phyloP scores from a whole-genome alignment of 1,284 basidiomycete species.

The Cryptococcus depauperatus region DNA sequence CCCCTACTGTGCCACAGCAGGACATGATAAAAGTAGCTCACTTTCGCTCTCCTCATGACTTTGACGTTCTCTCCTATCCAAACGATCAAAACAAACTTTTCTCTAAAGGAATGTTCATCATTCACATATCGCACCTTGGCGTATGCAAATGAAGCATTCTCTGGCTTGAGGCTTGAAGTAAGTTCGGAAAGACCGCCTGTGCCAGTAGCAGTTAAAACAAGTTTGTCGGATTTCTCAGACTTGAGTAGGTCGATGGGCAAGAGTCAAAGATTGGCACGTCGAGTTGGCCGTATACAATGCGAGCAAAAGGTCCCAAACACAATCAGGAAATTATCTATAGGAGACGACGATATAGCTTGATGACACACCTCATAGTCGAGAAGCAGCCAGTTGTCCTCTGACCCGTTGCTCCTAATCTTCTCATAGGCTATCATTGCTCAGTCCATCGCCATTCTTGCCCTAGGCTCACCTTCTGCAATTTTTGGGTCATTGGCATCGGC shows the following conservation, averaged over 20 bases:
- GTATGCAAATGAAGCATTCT: slow-evolving; percentile 73
- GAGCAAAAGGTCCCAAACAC: not conserved
- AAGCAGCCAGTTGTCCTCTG: slow-evolving; percentile 75
- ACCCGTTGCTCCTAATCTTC: slow-evolving; percentile 72
- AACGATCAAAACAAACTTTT: slow-evolving; percentile 81
- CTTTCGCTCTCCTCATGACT: slow-evolving; percentile 85
- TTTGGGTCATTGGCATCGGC: slow-evolving; percentile 70
- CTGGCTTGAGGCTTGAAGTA: slow-evolving; percentile 61
- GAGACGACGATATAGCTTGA: no score
- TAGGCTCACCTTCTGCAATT: slow-evolving; percentile 62
- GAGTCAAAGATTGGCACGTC: no score
- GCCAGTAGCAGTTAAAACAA: slow-evolving; percentile 66
- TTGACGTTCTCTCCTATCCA: slow-evolving; percentile 83
- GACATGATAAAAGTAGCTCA: slow-evolving; percentile 40
- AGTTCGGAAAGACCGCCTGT: slow-evolving; percentile 69
- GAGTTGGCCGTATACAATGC: no score
- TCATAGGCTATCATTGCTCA: slow-evolving; percentile 60
- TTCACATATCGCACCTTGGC: slow-evolving; percentile 74
- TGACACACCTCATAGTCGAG: slow-evolving; percentile 68
- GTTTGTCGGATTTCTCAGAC: slow-evolving; percentile 75
- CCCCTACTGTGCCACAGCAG: not conserved
- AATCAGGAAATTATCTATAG: no score
- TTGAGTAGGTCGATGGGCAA: slow-evolving; percentile 32
- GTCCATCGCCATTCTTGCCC: not conserved
- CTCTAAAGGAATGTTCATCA: slow-evolving; percentile 59